These are phyloP conservation scores for Dactylellina leptospora DNA, from an alignment of 2,329 filamentous ascomycete genomes.

Conservation along the genomic window DNA sequence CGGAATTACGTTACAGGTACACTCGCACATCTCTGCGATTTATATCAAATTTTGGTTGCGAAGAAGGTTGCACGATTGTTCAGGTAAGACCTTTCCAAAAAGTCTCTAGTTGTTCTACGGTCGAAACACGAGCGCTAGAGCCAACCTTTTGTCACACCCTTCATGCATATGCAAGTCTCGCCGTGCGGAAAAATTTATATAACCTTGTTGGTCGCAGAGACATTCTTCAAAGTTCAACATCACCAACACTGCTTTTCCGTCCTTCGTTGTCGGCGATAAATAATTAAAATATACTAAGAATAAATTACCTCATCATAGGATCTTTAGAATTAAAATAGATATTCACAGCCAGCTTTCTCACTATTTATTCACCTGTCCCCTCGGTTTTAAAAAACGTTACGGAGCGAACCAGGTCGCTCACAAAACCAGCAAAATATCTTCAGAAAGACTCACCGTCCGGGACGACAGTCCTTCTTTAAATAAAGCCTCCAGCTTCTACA, in stretches of 20 bases:
- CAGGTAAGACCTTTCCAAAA: slow-evolving; percentile 37
- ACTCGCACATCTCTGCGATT: slow-evolving; percentile 1
- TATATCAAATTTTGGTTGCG: slow-evolving; percentile 15
- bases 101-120: slow-evolving; percentile 25
- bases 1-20: slow-evolving; percentile 8
- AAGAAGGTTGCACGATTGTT: slow-evolving; percentile 9
- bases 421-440: slow-evolving; percentile 13
- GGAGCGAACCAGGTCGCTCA: slow-evolving; percentile 31
- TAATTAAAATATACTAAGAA: slow-evolving; percentile 6
- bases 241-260: slow-evolving; percentile 13
- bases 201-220: slow-evolving; percentile 12
- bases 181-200: slow-evolving; percentile 46
- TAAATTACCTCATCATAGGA: slow-evolving; percentile 14
- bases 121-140: background rate
- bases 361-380: background rate
- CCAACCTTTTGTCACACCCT: slow-evolving; percentile 27
- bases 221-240: slow-evolving; percentile 36
- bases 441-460: slow-evolving; percentile 7
- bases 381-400: slow-evolving; percentile 4
- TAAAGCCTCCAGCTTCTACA: slow-evolving; percentile 18
- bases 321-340: slow-evolving; percentile 1
- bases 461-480: slow-evolving; percentile 4
- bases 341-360: background rate
- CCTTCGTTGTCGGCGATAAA: slow-evolving; percentile 12
- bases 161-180: slow-evolving; percentile 47